These are phyloP conservation scores for Bipolaris bicolor DNA, from an alignment of 2,329 filamentous ascomycete genomes.

Conservation along the genomic window DNA sequence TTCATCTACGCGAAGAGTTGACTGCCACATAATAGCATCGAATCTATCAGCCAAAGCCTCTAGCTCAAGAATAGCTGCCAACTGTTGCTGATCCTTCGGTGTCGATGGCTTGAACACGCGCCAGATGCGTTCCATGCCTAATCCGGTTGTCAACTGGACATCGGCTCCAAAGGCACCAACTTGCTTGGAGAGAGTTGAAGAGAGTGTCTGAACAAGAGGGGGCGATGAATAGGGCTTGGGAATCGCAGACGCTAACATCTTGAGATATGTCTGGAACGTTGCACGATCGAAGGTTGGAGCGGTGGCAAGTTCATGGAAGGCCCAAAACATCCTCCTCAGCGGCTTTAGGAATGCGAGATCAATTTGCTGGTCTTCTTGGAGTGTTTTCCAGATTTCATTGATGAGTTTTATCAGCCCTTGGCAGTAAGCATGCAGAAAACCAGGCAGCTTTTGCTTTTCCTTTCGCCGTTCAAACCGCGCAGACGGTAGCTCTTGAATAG, in stretches of 20 bases:
- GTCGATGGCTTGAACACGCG: conserved; percentile 68
- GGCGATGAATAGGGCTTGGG: conserved; percentile 6
- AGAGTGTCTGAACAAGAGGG: conserved; percentile 35
- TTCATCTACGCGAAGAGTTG: conserved; percentile 38
- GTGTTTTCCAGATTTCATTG: conserved; percentile 20
- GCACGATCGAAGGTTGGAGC: conserved; percentile 57
- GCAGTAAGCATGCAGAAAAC: conserved; percentile 38
- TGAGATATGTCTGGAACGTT: conserved; percentile 61
- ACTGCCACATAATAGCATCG: conserved; percentile 50
- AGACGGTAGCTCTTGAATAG: conserved; percentile 35
- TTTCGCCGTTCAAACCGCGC: conserved; percentile 43
- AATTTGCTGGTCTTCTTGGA: conserved; percentile 16
- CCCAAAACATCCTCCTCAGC: conserved; percentile 54
- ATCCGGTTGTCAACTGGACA: conserved; percentile 75
- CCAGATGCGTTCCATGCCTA: conserved; percentile 84
- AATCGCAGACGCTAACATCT: conserved; percentile 37
- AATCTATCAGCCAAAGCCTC: conserved; percentile 56
- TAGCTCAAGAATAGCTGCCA: conserved; percentile 50
- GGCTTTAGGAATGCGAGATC: conserved; percentile 31
- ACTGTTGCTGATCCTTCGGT: conserved; percentile 47
- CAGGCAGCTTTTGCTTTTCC: conserved; percentile 45
- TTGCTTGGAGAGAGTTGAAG: conserved; percentile 33
- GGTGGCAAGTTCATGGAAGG: conserved; percentile 54
- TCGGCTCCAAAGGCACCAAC: conserved; percentile 64
- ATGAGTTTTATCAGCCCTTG: conserved; percentile 26